phyloP scores from a whole-genome alignment of 2,329 filamentous ascomycete genomes.

The Claviceps fusiformis region DNA sequence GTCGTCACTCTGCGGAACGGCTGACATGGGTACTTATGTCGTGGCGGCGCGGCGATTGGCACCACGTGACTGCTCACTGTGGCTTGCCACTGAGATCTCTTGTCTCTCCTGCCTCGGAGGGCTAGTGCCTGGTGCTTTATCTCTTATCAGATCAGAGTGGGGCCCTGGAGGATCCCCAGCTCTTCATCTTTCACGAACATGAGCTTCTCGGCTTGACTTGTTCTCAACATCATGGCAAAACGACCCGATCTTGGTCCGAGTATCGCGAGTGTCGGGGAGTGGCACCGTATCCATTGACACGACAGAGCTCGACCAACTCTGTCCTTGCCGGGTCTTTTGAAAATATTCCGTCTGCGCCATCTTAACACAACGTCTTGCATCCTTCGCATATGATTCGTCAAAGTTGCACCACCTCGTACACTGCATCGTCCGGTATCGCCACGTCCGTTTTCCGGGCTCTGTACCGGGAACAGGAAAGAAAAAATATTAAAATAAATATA shows the following conservation, averaged over 20 bases:
- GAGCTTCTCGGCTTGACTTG: neutral
- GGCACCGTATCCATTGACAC: neutral
- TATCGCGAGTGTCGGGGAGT: neutral
- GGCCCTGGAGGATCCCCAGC: neutral
- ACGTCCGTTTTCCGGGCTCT: neutral
- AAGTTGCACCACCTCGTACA: neutral
- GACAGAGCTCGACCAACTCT: neutral
- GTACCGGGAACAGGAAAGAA: neutral
- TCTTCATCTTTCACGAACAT: neutral
- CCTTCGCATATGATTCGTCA: neutral
- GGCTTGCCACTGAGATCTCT: too few species aligned
- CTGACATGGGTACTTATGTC: neutral
- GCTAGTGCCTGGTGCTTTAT: neutral
- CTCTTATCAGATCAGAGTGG: neutral
- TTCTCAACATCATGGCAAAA: neutral
- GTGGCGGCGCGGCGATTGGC: neutral
- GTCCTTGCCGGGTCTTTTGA: neutral
- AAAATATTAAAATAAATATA: neutral
- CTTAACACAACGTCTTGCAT: neutral
- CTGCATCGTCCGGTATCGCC: neutral
- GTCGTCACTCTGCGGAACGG: neutral
- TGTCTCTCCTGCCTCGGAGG: too few species aligned
- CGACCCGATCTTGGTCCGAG: neutral
- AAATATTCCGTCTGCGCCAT: neutral
- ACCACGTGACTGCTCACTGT: neutral